Base-by-base conservation (phyloP, 768 basidiomycete species). In the Guyanaporus albipodus region DNA sequence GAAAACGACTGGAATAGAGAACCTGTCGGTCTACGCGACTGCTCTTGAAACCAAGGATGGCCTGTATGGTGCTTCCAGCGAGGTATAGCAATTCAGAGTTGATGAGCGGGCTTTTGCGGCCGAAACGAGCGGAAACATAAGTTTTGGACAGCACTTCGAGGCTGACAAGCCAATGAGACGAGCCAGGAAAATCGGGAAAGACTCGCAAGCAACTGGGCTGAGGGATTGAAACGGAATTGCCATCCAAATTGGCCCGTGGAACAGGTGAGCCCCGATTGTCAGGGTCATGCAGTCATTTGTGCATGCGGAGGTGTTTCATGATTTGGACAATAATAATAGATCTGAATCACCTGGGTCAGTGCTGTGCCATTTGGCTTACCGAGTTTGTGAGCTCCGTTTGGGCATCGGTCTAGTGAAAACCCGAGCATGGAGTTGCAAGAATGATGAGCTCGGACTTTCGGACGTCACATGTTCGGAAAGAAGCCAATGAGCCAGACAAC, bases 141-240 rank as follows among this genome's bases (percentile, higher is more conserved):
- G 66, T 68, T 4, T 69, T 72, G 2, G 64, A 66, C 10, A 76
- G 40, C 8, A 73, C 73, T 4, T 76, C 76, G 33, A 77, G 75
- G 52, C 76, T 52, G 10, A 44, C 17, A 5, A 8, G 19, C n/a
- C 17, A 18, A 21, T 50, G 8, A 55, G 34, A 9, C 11, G 2
- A 6, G 8, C n/a, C 6, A 27, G 8, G 34, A 12, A 35, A 23
- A 8, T 24, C 4, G 11, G 8, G 27, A n/a, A 24, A 8, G 12
- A 57, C 75, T 53, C 54, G 77, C 76, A 76, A 72, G 45, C 70
- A 73, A 4, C 76, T 75, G 3, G 66, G 73, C 46, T 78, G 77
- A 21, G 78, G 55, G 23, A 76, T 64, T 0, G 77, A 66, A n/a
- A 79, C 78, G 22, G 79, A 75, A 49, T 78, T 75, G 6, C 77